Base-by-base conservation (phyloP, 768 basidiomycete species). In the Ramaria sp. region DNA sequence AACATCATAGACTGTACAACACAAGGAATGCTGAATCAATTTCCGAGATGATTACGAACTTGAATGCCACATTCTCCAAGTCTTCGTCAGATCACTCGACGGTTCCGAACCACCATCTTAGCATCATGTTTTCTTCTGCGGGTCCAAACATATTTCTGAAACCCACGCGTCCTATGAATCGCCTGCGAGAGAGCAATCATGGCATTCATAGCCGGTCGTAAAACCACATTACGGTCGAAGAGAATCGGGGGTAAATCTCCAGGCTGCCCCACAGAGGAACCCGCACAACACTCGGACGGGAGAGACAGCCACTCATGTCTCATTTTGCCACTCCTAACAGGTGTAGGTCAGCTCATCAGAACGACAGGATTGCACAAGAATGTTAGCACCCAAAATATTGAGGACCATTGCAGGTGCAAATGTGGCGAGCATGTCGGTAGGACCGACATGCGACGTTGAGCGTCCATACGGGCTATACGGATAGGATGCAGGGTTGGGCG, bases 251-350 rank as follows among this genome's bases (percentile, higher is more conserved):
- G 67, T 49, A 51, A 19, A 17, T 11, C 47, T 30, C 15, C 39
- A 20, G 17, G n/a, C 2, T 33, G 19, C 9, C 7, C 53, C 27
- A 2, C 27, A 37, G 3, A 42, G 30, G 39, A 51, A 38, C 0
- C 39, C 2, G 15, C 41, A 3, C 43, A 31, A 37, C 33, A 39
- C 3, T 58, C 43, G 34, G 38, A 41, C 1, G 58, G 62, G 7
- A 75, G 62, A 15, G 75, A 69, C 65, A 89, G 91, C 91, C 91
- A 94, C 63, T 81, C 66, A 0, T 91, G 91, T n/a, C 75, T 75
- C 91, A 94, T 94, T 66, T 94, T 91, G 33, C 93, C 90, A 0
- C 86, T 82, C 63, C 91, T 93, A 60, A 10, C 34, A 37, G 13
- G 13, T 37, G 10, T 37, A 15, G 7, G 27, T 17, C 20, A n/a